Base-by-base conservation (phyloP, 2,329 filamentous ascomycete species). In the Chrysoporthe cubensis region DNA sequence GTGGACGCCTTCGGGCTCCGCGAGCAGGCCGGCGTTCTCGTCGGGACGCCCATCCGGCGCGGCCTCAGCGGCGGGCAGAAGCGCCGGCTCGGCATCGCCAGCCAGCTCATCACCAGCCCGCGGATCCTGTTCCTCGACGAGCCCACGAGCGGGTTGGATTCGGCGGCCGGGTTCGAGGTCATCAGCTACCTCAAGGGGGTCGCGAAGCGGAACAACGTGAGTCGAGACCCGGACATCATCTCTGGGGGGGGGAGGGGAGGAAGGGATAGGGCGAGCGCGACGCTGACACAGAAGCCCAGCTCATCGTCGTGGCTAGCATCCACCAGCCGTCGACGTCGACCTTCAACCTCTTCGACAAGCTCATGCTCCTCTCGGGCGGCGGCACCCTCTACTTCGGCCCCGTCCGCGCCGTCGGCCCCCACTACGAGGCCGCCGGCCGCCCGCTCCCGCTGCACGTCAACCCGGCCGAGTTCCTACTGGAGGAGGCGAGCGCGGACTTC, bases 1-100 rank as follows among this genome's bases (percentile, higher is more conserved):
- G 80, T 96, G 13, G 82, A 84, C 5, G 86, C 91, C 0, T 95
- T 97, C 71, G 93, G 93, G 14, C 85, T 97, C 2, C 82, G 85
- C 37, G 82, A 84, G 2, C 92, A 94, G 75, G 84, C 88, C 2
- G 81, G 91, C 70, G 90, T 89, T 3, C 79, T 96, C 57, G 89
- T 96, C 71, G 93, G 93, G 48, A 96, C 93, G 0, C 91, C 92
- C 0, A 90, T 96, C 70, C 87, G 88, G 13, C 96, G 94, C 78
- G 93, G 93, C 16, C 88, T 97, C 67, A 93, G 90, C 70, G 93
- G 93, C 61, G 93, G 93, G 1, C 93, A 97, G 80, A 96, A 96
- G 82, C 85, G 92, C 50, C 85, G 93, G 63, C 84, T 95, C 8
- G 91, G 91, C 72, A 89, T 96, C 5, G 93, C 92, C 1, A 91